Conservation (phyloP, 2,329 filamentous ascomycete species). For the Epichloe sibirici region DNA sequence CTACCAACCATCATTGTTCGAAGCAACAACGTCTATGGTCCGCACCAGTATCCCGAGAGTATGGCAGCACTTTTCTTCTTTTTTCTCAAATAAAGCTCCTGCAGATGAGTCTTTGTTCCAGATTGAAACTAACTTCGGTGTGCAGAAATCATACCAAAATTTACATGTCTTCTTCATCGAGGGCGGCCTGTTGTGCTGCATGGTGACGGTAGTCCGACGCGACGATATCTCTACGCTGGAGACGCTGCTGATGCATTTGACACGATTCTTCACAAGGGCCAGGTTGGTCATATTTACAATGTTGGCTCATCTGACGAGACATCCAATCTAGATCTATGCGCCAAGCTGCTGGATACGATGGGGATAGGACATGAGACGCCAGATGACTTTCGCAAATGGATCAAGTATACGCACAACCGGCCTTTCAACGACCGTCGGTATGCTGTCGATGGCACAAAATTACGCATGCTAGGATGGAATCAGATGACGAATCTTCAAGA, state of each 20-base stretch:
- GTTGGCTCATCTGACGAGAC: slow-evolving; percentile 69
- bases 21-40: slow-evolving; percentile 78
- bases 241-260: slow-evolving; percentile 76
- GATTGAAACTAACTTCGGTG: neutral
- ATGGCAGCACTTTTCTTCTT: slow-evolving; percentile 19
- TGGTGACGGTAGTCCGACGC: slow-evolving; percentile 61
- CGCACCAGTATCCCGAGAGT: slow-evolving; percentile 78
- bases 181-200: slow-evolving; percentile 58
- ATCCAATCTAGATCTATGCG: slow-evolving; percentile 59
- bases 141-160: slow-evolving; percentile 73
- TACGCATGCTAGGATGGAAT: slow-evolving; percentile 55
- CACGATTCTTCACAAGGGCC: slow-evolving; percentile 68
- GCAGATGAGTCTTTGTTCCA: neutral
- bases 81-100: no score
- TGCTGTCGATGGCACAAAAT: slow-evolving; percentile 57
- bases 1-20: slow-evolving; percentile 68
- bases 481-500: slow-evolving; percentile 53
- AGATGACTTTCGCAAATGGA: slow-evolving; percentile 48
- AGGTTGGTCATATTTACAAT: slow-evolving; percentile 68
- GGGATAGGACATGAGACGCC: slow-evolving; percentile 37
- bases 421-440: slow-evolving; percentile 70
- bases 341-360: slow-evolving; percentile 51
- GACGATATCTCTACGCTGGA: slow-evolving; percentile 65
- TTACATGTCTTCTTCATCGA: slow-evolving; percentile 58
- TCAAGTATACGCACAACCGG: slow-evolving; percentile 65